Conservation (phyloP, 1,284 basidiomycete genomes). For the Athelia sp. region DNA sequence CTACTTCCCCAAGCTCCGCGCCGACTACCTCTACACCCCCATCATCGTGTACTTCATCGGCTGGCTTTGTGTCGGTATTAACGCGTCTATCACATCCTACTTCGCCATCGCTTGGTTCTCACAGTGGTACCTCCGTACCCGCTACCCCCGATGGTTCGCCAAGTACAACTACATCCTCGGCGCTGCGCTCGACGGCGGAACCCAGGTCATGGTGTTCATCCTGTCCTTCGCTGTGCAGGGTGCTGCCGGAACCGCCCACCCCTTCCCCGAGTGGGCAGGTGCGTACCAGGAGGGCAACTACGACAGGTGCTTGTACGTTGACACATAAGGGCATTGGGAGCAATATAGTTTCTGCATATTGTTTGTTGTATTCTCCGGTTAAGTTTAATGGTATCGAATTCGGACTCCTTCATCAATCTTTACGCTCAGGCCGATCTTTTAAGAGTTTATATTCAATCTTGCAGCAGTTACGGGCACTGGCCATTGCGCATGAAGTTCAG, state of each 20-base stretch:
- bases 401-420: no score
- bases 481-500: no score
- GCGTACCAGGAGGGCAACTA: constrained; percentile 35
- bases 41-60: constrained; percentile 32
- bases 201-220: constrained; percentile 68
- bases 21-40: constrained; percentile 40
- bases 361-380: no score
- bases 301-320: constrained; percentile 16
- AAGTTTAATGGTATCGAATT: no score
- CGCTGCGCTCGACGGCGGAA: constrained; percentile 56
- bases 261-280: constrained; percentile 63
- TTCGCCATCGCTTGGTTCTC: constrained; percentile 47
- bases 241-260: constrained; percentile 47
- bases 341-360: no score
- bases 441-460: no score
- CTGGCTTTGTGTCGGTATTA: constrained; percentile 42
- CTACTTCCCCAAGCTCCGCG: constrained; percentile 32
- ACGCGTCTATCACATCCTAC: constrained; percentile 32
- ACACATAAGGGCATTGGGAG: background rate
- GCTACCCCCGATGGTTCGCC: constrained; percentile 51
- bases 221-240: constrained; percentile 71
- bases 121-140: constrained; percentile 53
- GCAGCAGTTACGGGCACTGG: no score
- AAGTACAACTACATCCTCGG: constrained; percentile 45
- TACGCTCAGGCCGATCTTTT: no score